Percentiles rank a stretch among this genome's conserved stretches.
Conservation (phyloP, 768 basidiomycete genomes). For the Aureoboletus auriporus region DNA sequence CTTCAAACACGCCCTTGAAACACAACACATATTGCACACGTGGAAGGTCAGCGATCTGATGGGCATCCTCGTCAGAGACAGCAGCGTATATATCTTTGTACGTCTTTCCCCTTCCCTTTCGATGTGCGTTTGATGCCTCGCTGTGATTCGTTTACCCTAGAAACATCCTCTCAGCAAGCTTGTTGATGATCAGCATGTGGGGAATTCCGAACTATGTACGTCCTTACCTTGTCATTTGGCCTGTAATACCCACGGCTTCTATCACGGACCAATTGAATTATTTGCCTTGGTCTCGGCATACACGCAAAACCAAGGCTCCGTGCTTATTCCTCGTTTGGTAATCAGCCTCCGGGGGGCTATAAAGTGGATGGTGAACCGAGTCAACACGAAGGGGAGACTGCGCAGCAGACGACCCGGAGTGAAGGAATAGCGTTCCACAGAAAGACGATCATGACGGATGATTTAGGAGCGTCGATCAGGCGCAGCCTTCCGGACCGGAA, state of each 20-base stretch:
- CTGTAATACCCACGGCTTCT: not conserved
- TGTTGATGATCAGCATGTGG: slow-evolving; percentile 17
- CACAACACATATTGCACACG: not conserved
- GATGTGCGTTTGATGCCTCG: not conserved
- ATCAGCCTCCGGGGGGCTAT: slow-evolving; percentile 18
- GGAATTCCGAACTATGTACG: slow-evolving; percentile 9
- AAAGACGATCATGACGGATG: not conserved
- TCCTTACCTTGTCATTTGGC: not conserved
- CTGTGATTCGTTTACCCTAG: not conserved
- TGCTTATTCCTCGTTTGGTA: slow-evolving; percentile 18
- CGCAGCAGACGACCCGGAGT: not conserved
- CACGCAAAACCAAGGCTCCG: slow-evolving; percentile 13
- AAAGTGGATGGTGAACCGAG: not conserved
- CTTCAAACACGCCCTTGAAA: slow-evolving; percentile 6
- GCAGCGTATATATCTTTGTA: slow-evolving; percentile 21
- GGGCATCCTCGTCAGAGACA: slow-evolving; percentile 14
- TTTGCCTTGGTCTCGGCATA: slow-evolving; percentile 15
- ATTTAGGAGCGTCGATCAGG: not conserved
- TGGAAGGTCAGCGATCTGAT: slow-evolving; percentile 15
- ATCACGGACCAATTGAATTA: not conserved
- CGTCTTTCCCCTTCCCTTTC: not conserved
- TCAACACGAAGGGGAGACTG: not conserved
- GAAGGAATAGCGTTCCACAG: slow-evolving; percentile 8
- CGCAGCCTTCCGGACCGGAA: too few species aligned
- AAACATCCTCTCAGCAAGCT: slow-evolving; percentile 12